Base-by-base conservation (phyloP, 768 basidiomycete genomes). In the Hypholoma fasciculare region DNA sequence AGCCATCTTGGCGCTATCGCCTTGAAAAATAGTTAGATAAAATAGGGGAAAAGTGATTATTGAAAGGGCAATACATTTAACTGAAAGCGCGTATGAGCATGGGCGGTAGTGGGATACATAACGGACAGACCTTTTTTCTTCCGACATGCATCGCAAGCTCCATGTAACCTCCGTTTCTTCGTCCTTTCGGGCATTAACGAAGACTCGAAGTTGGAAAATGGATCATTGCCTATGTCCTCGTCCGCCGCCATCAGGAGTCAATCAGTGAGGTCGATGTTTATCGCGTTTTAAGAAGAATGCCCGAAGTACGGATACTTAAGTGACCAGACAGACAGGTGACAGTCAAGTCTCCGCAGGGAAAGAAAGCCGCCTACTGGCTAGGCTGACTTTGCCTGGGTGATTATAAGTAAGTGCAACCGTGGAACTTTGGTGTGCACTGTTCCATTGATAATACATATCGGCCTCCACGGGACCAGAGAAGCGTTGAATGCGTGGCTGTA, bases 1-100 rank as follows among this genome's bases (percentile, higher is more conserved):
- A 1, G 80, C 79, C 77, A 79, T 82, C 57, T 77, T 80, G 9
- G 83, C 82, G 61, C 87, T 88, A 60, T 89, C 83, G 61, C 84
- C 84, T 84, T 54, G 47, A 43, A 17, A 20, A 5, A 52, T 11
- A 39, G 38, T n/a, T 12, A 16, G 23, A 27, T 14, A 39, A 23
- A 17, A 20, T 9, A 23, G 23, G 38, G 12, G 17, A 4, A 9
- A 23, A 9, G 50, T 23, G 16, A 52, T 6, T 16, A 39, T 16
- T 1, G 36, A 23, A 39, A 20, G 12, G 2, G n/a, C n/a, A 38
- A 16, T 38, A 52, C 51, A 52, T 52, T 52, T 52, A 7, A 52
- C 51, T 52, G 23, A 2, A 36, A 19, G n/a, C 16, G 42, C 17
- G 19, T 17, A 46, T 46, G 19, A 46, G 44, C 44, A 46, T 13